Evolutionary conservation across 2,329 filamentous ascomycete species (phyloP).

Genomic region (Talaromyces sp.): DNA sequence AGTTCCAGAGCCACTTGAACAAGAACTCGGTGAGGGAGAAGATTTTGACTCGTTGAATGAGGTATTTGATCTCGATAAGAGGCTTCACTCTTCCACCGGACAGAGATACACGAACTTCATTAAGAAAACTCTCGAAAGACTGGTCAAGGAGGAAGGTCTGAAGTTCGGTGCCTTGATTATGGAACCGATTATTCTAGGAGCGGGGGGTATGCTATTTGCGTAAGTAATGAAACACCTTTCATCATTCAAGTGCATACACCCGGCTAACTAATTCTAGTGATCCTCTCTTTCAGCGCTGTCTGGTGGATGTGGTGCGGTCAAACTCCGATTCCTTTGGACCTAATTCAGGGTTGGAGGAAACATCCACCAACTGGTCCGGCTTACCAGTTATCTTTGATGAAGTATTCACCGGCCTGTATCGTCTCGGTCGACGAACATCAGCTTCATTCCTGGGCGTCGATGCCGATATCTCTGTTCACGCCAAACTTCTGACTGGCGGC

Average conservation of each 20-base stretch:
- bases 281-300: conserved; percentile 70
- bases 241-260: neutral
- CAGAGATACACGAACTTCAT: conserved; percentile 59
- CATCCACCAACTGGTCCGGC: conserved; percentile 55
- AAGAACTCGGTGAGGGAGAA: conserved; percentile 42
- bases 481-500: conserved; percentile 78
- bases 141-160: conserved; percentile 52
- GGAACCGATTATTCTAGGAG: conserved; percentile 74
- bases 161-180: conserved; percentile 74
- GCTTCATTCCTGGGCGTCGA: conserved; percentile 63
- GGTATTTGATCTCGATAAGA: conserved; percentile 56
- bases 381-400: conserved; percentile 79
- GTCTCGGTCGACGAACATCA: conserved; percentile 67
- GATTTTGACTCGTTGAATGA: conserved; percentile 48
- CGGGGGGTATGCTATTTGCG: conserved; percentile 78
- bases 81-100: conserved; percentile 44
- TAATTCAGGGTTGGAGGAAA: conserved; percentile 15
- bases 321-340: conserved; percentile 52
- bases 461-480: conserved; percentile 73
- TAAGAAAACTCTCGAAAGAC: conserved; percentile 45
- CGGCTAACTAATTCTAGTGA: conserved; percentile 49
- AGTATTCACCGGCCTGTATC: conserved; percentile 81
- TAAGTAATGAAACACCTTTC: conserved; percentile 42
- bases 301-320: conserved; percentile 62
- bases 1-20: conserved; percentile 47